Percentiles rank a stretch among this genome's conserved stretches.
These are phyloP conservation scores for Cymbopogon citratus DNA, from an alignment of 176 grass and related monocot genomes.

Conservation along the genomic window DNA sequence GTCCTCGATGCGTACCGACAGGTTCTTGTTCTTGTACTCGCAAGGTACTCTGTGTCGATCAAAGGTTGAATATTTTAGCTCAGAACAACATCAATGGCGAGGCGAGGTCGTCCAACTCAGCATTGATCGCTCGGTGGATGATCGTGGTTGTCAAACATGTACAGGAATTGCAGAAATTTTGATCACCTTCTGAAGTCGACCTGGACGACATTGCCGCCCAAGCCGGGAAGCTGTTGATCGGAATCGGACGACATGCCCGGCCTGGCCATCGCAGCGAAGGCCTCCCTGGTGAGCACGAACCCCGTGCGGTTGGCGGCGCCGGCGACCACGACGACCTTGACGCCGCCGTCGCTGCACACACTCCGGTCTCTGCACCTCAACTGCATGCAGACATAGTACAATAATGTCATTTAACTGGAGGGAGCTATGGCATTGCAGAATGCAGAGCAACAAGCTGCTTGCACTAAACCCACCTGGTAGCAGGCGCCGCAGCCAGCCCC, in stretches of 20 bases:
- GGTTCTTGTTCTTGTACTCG: slow-evolving; percentile 33
- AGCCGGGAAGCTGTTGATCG: not conserved
- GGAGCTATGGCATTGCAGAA: not conserved
- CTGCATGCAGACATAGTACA: slow-evolving; percentile 12
- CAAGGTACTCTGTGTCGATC: slow-evolving; percentile 39
- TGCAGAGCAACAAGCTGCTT: not conserved
- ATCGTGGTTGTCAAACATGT: not conserved
- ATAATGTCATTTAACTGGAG: too few relatives aligned
- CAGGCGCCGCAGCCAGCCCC: slow-evolving; percentile 46
- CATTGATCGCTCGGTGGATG: too few relatives aligned
- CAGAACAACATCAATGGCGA: not conserved
- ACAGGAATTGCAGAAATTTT: not conserved
- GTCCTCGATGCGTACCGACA: slow-evolving; percentile 44
- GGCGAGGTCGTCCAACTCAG: not conserved
- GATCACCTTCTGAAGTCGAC: slow-evolving; percentile 51
- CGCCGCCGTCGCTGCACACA: slow-evolving; percentile 37
- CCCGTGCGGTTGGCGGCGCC: slow-evolving; percentile 23
- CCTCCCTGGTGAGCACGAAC: slow-evolving; percentile 32
- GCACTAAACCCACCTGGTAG: slow-evolving; percentile 36
- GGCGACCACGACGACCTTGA: slow-evolving; percentile 45
- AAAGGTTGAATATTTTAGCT: not conserved
- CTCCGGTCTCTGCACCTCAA: slow-evolving; percentile 36
- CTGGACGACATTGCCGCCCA: not conserved
- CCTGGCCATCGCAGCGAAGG: slow-evolving; percentile 43
- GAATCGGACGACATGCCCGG: not conserved